A percentile compares a stretch with the other conserved stretches of the same genome.
phyloP scores from a whole-genome alignment of 108 stramenopile species.

The Cyclostephanos tholiformis region DNA sequence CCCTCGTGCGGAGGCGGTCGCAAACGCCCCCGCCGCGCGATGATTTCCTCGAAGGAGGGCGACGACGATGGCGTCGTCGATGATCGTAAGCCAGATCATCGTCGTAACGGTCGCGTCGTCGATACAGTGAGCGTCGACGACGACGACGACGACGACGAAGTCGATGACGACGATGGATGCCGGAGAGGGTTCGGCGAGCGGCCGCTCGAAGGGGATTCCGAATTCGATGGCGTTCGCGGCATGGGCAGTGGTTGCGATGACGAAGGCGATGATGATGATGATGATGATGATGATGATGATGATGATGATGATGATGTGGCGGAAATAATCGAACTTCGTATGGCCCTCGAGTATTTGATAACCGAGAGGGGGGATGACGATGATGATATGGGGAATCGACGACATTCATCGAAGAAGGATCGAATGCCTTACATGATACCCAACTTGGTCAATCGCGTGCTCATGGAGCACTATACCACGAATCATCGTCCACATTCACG shows the following conservation, averaged over 20 bases:
- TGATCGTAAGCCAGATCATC: no score
- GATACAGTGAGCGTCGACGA: no score
- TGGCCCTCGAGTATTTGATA: constrained; percentile 33
- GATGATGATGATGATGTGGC: constrained; percentile 10
- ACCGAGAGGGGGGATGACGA: constrained; percentile 8
- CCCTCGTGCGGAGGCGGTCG: background rate
- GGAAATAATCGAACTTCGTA: constrained; percentile 34
- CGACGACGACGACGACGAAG: no score
- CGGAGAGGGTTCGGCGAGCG: background rate
- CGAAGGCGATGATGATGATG: background rate
- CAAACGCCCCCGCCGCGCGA: background rate
- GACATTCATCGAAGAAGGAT: background rate
- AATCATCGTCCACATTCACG: background rate
- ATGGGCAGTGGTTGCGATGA: background rate
- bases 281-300: constrained; percentile 2
- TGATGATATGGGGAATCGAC: background rate
- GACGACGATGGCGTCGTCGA: no score
- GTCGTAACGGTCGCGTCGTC: no score
- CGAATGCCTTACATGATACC: constrained; percentile 21
- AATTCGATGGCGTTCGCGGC: background rate
- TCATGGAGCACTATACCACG: constrained; percentile 28
- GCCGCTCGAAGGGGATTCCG: background rate
- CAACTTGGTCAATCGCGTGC: constrained; percentile 30
- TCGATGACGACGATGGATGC: background rate
- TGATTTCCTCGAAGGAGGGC: background rate